Base-by-base conservation (phyloP, 2,329 filamentous ascomycete species). In the Neopestalotiopsis sp. region DNA sequence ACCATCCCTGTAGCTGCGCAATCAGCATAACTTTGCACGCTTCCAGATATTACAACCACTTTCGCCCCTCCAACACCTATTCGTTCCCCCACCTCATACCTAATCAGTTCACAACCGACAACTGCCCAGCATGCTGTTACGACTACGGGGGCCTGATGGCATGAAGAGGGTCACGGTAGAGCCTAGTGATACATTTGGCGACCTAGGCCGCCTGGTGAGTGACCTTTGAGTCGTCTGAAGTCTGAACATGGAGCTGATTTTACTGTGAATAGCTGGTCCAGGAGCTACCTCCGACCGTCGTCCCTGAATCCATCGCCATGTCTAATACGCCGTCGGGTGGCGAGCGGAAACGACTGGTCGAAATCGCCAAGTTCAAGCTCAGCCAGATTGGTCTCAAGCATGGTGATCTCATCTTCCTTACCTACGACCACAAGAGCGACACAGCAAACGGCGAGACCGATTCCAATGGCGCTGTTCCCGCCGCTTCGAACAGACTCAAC, bases 141-240 rank as follows among this genome's bases (percentile, higher is more conserved):
- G 95, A 80, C 93, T 97, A 74, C 91, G 95, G 76, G 94, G 94
- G 79, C 94, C 93, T 72, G 94, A 98, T 84, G 96, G 96, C 84
- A 96, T 96, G 86, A 91, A 95, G 81, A 92, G 96, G 74, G 86
- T 98, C 76, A 93, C 87, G 65, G 89, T 97, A 74, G 91, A 95
- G 74, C 88, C 91, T 65, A 86, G 88, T 57, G 90, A 93, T 71
- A 90, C 91, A 0, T 97, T 98, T 79, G 84, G 83, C 57, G 82
- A 88, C n/a, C 82, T 91, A 57, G 87, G 85, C 40, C 78, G 82
- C 32, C 82, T 86, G 81, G 88, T 90, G 78, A 59, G 65, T 38
- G 10, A 40, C 34, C 34, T 59, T 32, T 10, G 7, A n/a, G 30
- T 14, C 12, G 30, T 14, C 34, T 10, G 1, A 14, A 14, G 13